Evolutionary conservation across 768 basidiomycete species (phyloP), one percentile per base, ranked within the genome.

Genomic region (Rhodotorula sphaerocarpa): DNA sequence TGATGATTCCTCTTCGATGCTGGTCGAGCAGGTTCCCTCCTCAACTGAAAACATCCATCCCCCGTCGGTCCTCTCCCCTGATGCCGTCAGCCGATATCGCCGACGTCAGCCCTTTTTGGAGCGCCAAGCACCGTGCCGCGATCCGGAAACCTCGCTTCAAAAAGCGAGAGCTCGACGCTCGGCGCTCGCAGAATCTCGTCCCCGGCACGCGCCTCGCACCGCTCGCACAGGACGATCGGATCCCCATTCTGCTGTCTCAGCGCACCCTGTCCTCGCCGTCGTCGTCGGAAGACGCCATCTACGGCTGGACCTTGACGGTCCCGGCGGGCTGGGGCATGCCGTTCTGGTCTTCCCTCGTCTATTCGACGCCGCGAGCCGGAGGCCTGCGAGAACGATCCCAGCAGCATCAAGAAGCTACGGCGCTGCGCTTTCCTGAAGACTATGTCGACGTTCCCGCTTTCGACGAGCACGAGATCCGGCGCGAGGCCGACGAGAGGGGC

Each of bases 1-100:
- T n/a, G n/a, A n/a, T n/a, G n/a, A n/a, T n/a, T n/a, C n/a, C n/a
- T n/a, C n/a, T n/a, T n/a, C n/a, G n/a, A n/a, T n/a, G n/a, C n/a
- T n/a, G n/a, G n/a, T n/a, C n/a, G n/a, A n/a, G n/a, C 50, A 92
- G 90, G 67, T 92, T 90, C 71, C 90, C 90, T 52, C 90, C 89
- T 0, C 83, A 84, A 73, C 86, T 87, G 69, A 80, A 83, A 3
- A 83, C 23, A 23, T 44, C 39, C 51, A 16, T 69, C 88, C 86
- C 84, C 83, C 68, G 76, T 81, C 11, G 76, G 89, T 6, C 89
- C 89, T 5, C 90, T 90, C 0, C 76, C 10, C 80, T 96, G 2
- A 75, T 79, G 28, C 79, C 89, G 1, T 75, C 80, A 16, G 80
- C 82, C 10, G 80, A 16, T 5, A 3, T 53, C 23, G 53, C 59